phyloP scores from a whole-genome alignment of 257 asterid species.

The Solanum peruvianum region DNA sequence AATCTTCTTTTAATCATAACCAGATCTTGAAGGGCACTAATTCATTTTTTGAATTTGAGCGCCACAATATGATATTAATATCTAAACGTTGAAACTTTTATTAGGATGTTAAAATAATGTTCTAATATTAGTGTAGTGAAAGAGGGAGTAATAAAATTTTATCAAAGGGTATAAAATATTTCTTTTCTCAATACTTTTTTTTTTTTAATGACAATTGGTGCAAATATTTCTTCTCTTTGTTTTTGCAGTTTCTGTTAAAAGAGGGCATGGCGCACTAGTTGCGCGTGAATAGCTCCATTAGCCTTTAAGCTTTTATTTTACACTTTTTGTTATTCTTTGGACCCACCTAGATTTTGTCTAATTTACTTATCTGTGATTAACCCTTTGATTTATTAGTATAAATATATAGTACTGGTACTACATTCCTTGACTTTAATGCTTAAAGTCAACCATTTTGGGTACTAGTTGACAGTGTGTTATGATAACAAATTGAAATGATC shows the following conservation, averaged over 20 bases:
- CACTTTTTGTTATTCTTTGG: conserved; percentile 28
- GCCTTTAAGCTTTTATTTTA: conserved; percentile 19
- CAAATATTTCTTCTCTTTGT: neutral
- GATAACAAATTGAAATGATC: neutral
- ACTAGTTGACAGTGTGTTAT: neutral
- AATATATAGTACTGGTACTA: neutral
- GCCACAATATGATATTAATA: neutral
- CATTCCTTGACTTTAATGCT: neutral
- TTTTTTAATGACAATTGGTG: neutral
- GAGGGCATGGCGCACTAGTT: conserved; percentile 28
- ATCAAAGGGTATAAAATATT: neutral
- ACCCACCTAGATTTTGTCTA: conserved; percentile 35
- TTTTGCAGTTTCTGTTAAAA: conserved; percentile 14
- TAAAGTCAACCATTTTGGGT: neutral
- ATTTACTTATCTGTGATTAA: neutral
- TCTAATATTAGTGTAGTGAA: neutral
- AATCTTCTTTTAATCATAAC: neutral
- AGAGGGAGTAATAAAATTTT: neutral
- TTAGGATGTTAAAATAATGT: neutral
- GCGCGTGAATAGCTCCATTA: conserved; percentile 23
- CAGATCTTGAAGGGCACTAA: neutral
- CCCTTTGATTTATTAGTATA: neutral
- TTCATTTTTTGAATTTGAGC: neutral
- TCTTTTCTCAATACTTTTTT: neutral
- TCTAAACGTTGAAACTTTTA: neutral